A percentile compares a stretch with the other conserved stretches of the same genome.
phyloP scores from a whole-genome alignment of 129 eudicot species.

The Helianthus annuus region DNA sequence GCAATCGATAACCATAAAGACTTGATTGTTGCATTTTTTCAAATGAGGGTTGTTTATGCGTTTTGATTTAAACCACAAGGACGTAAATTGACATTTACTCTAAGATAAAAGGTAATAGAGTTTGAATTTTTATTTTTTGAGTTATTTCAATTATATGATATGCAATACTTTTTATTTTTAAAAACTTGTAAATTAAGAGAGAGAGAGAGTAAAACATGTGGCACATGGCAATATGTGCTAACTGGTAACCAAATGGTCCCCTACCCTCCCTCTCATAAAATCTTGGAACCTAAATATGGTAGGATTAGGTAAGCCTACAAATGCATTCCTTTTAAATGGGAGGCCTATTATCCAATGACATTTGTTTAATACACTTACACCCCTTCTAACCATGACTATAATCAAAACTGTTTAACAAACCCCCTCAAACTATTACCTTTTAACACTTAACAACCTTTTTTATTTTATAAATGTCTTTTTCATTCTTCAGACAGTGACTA shows the following conservation, averaged over 20 bases:
- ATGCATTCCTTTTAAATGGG: slow-evolving; percentile 31
- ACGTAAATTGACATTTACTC: no score
- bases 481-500: slow-evolving; percentile 25
- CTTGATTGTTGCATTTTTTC: no score
- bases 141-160: no score
- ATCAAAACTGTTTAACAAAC: neutral
- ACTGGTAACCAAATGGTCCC: slow-evolving; percentile 24
- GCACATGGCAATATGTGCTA: slow-evolving; percentile 12
- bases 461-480: slow-evolving; percentile 1
- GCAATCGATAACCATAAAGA: no score
- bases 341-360: slow-evolving; percentile 11
- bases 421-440: slow-evolving; percentile 9
- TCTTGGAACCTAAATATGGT: slow-evolving; percentile 43
- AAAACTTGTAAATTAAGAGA: neutral
- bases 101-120: no score
- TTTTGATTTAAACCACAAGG: no score
- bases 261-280: slow-evolving; percentile 26
- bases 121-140: no score
- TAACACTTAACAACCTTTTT: slow-evolving; percentile 4
- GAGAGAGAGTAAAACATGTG: neutral
- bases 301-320: slow-evolving; percentile 35
- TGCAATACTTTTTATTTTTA: no score
- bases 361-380: neutral
- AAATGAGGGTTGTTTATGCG: no score
- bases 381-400: neutral